Conservation (phyloP, 179 eudicot species). For the Drosera spatulata region DNA sequence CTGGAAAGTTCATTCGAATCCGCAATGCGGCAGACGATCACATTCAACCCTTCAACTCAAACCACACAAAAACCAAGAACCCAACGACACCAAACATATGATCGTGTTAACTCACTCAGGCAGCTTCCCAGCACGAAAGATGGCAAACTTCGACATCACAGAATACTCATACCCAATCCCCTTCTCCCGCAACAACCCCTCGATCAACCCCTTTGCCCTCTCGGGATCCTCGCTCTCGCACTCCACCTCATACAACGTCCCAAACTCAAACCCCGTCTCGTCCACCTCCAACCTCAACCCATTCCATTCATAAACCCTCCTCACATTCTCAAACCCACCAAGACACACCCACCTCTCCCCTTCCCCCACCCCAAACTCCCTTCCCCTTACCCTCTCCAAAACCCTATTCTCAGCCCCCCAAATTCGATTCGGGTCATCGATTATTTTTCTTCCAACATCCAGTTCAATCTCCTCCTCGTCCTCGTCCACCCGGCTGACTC, state of each 20-base stretch:
- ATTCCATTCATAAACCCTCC: conserved; percentile 83
- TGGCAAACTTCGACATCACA: conserved; percentile 67
- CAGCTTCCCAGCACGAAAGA: conserved; percentile 60
- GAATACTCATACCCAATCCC: conserved; percentile 66
- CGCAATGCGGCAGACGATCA: no score
- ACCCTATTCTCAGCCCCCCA: conserved; percentile 46
- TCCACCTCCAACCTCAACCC: conserved; percentile 75
- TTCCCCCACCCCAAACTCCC: conserved; percentile 48
- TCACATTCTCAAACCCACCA: conserved; percentile 89
- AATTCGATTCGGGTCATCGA: conserved; percentile 36
- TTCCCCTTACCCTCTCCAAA: conserved; percentile 55
- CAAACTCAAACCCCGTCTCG: conserved; percentile 73
- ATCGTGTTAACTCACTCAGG: conserved; percentile 36
- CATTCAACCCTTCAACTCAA: not conserved
- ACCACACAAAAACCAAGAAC: not conserved
- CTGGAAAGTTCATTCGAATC: no score
- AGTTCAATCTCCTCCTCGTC: conserved; percentile 86
- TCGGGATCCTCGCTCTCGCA: conserved; percentile 88
- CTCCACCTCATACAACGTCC: conserved; percentile 80
- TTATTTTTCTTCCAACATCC: conserved; percentile 36
- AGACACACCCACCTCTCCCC: conserved; percentile 48
- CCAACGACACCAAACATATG: not conserved
- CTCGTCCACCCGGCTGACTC: conserved; percentile 85
- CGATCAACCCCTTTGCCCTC: conserved; percentile 61
- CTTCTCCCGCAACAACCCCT: conserved; percentile 55